phyloP scores from a whole-genome alignment of 2,329 filamentous ascomycete species.

The Scedosporium aurantiacum region DNA sequence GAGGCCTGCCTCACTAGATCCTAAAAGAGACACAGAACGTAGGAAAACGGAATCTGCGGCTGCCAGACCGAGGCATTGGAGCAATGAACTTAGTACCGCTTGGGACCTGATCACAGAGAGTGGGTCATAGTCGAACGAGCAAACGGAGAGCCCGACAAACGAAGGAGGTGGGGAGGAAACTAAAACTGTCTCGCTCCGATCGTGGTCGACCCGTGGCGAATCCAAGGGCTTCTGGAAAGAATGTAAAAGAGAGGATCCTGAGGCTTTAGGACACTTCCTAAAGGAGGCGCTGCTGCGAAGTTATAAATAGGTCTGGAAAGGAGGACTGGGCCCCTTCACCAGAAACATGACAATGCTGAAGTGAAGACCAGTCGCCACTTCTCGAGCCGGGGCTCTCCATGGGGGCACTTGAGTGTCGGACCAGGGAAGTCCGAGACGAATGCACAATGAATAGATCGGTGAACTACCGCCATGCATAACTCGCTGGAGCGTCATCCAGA shows the following conservation, averaged over 20 bases:
- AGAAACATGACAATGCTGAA: neutral
- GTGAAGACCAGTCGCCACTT: neutral
- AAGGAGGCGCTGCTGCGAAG: neutral
- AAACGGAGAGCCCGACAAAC: too few relatives aligned
- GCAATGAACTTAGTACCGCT: too few relatives aligned
- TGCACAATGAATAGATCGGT: neutral
- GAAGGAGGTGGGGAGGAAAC: too few relatives aligned
- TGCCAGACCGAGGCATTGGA: too few relatives aligned
- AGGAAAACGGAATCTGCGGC: too few relatives aligned
- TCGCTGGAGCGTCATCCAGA: neutral
- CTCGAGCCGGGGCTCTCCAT: neutral
- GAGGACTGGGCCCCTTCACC: neutral
- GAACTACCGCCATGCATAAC: neutral
- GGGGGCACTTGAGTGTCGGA: neutral
- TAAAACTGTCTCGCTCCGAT: too few relatives aligned
- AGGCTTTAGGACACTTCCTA: neutral
- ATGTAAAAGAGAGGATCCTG: neutral
- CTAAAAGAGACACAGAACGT: too few relatives aligned
- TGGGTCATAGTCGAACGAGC: too few relatives aligned
- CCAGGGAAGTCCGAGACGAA: neutral
- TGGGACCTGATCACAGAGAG: too few relatives aligned
- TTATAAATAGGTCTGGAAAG: neutral
- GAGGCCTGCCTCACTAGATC: too few relatives aligned
- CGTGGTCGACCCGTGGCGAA: too few relatives aligned
- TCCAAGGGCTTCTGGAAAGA: neutral